phyloP scores from a whole-genome alignment of 2,329 filamentous ascomycete species.

The Verticillium tricorpus region DNA sequence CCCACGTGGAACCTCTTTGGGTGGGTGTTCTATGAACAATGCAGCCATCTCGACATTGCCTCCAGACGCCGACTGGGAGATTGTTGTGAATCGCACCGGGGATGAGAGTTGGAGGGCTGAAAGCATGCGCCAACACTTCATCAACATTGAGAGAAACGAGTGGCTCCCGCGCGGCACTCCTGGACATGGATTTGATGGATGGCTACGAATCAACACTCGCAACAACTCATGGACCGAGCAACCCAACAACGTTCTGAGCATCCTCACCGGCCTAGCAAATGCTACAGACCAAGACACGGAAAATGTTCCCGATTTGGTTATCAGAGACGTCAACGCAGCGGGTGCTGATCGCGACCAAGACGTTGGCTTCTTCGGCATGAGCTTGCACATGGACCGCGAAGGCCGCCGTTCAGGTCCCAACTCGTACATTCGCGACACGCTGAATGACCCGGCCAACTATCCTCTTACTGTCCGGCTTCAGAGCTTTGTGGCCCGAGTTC shows the following conservation, averaged over 20 bases:
- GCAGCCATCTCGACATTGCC: constrained; percentile 43
- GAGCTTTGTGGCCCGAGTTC: constrained; percentile 28
- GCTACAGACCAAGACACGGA: not conserved
- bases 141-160: constrained; percentile 39
- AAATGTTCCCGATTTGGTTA: not conserved
- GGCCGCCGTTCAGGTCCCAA: not conserved
- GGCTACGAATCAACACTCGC: not conserved
- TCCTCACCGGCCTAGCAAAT: not conserved
- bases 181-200: constrained; percentile 40
- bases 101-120: constrained; percentile 43
- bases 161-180: constrained; percentile 31
- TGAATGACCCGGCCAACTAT: not conserved
- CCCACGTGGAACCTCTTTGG: constrained; percentile 19
- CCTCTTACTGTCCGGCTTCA: constrained; percentile 30
- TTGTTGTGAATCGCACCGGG: constrained; percentile 43
- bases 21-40: constrained; percentile 29
- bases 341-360: too few relatives aligned
- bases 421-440: not conserved
- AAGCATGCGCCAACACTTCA: constrained; percentile 46
- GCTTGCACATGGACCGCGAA: not conserved
- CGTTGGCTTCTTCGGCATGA: not conserved
- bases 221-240: not conserved
- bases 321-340: not conserved
- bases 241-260: not conserved
- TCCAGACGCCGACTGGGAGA: constrained; percentile 43